phyloP scores from a whole-genome alignment of 2,329 filamentous ascomycete species.

The Xylaria sp. region DNA sequence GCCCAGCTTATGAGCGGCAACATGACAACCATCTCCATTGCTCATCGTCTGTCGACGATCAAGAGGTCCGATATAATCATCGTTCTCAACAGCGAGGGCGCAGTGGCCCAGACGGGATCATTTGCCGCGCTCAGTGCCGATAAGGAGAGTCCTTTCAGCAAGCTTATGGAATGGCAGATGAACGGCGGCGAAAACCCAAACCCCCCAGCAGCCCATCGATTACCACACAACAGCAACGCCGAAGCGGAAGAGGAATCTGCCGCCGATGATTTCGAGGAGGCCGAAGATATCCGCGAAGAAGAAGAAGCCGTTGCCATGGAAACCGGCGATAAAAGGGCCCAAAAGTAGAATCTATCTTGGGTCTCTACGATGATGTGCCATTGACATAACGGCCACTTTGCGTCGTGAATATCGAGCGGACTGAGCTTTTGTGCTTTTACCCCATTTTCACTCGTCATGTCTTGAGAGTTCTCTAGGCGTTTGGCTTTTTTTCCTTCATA shows the following conservation, averaged over 20 bases:
- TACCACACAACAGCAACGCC: slow-evolving; percentile 41
- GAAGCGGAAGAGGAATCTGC: slow-evolving; percentile 16
- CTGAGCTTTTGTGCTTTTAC: not conserved
- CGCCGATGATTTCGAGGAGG: slow-evolving; percentile 21
- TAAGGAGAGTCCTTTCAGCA: slow-evolving; percentile 78
- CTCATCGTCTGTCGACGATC: slow-evolving; percentile 91
- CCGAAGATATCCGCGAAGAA: slow-evolving; percentile 11
- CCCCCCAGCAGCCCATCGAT: slow-evolving; percentile 32
- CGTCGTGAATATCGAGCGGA: not conserved
- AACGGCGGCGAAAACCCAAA: slow-evolving; percentile 66
- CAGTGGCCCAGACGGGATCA: slow-evolving; percentile 83
- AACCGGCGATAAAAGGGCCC: not conserved
- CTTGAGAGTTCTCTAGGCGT: not conserved
- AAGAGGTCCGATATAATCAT: slow-evolving; percentile 94
- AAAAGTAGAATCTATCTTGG: slow-evolving; percentile 18
- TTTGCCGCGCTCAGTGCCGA: slow-evolving; percentile 71
- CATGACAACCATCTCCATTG: slow-evolving; percentile 97
- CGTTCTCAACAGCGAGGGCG: slow-evolving; percentile 79
- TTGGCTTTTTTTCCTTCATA: not conserved
- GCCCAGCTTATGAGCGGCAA: slow-evolving; percentile 73
- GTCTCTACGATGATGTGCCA: slow-evolving; percentile 1
- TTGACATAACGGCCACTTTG: not conserved
- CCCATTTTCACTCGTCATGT: not conserved
- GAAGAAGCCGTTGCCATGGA: slow-evolving; percentile 12
- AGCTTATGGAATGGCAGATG: slow-evolving; percentile 99